phyloP scores from a whole-genome alignment of 2,329 filamentous ascomycete genomes.

The Fonsecaea pugnacius region DNA sequence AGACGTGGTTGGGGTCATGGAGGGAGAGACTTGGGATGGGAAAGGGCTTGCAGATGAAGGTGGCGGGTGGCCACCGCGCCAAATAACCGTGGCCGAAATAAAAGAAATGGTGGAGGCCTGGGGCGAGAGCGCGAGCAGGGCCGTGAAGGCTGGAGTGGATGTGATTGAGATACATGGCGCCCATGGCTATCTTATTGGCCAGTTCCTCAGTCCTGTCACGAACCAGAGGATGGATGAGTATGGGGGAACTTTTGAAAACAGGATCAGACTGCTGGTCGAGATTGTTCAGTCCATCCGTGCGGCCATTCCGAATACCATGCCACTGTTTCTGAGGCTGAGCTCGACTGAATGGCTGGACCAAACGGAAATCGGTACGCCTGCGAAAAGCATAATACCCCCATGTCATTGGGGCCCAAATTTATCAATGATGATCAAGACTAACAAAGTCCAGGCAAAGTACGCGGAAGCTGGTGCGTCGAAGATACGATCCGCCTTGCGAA shows the following conservation, averaged over 20 bases:
- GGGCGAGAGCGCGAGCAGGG: slow-evolving; percentile 55
- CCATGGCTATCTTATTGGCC: slow-evolving; percentile 75
- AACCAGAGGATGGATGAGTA: slow-evolving; percentile 68
- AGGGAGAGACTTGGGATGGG: slow-evolving; percentile 26
- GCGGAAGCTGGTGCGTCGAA: slow-evolving; percentile 68
- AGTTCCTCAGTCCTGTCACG: slow-evolving; percentile 68
- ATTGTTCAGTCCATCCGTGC: slow-evolving; percentile 65
- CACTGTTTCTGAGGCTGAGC: slow-evolving; percentile 72
- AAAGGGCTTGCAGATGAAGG: slow-evolving; percentile 21
- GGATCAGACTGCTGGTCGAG: slow-evolving; percentile 69
- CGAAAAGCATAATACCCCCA: too few relatives aligned
- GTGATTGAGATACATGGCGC: slow-evolving; percentile 79
- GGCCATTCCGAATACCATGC: slow-evolving; percentile 68
- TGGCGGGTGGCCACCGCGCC: slow-evolving; percentile 28
- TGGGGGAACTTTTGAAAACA: slow-evolving; percentile 63
- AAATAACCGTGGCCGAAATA: slow-evolving; percentile 49
- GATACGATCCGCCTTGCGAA: slow-evolving; percentile 29
- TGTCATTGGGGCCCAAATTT: too few relatives aligned
- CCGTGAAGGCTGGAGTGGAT: slow-evolving; percentile 73
- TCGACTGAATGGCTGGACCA: slow-evolving; percentile 74
- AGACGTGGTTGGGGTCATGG: slow-evolving; percentile 30
- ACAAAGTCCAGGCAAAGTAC: too few relatives aligned
- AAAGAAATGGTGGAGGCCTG: slow-evolving; percentile 41
- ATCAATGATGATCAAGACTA: too few relatives aligned
- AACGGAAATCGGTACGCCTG: neutral